phyloP scores from a whole-genome alignment of 2,329 filamentous ascomycete genomes.

The Arthrinium phaeospermum region DNA sequence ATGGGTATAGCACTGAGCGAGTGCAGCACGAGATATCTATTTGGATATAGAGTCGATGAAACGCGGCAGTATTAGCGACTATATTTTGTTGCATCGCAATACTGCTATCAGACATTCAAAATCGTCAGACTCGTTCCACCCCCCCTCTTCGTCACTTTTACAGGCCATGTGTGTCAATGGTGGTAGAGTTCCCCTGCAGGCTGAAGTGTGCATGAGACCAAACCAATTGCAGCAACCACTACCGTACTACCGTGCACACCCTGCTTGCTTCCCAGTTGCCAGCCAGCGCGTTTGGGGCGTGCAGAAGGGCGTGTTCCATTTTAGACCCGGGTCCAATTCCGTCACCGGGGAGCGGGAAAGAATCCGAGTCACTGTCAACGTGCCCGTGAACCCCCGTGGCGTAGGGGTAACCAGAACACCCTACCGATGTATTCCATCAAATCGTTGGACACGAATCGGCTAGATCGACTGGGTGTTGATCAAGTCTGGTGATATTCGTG shows the following conservation, averaged over 20 bases:
- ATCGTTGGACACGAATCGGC: neutral
- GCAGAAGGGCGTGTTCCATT: neutral
- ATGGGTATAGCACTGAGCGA: neutral
- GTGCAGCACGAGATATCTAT: neutral
- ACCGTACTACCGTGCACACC: neutral
- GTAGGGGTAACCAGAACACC: neutral
- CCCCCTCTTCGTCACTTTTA: neutral
- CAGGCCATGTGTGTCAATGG: neutral
- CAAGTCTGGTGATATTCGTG: neutral
- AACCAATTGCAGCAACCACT: neutral
- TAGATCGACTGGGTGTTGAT: neutral
- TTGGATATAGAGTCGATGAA: neutral
- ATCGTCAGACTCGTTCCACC: neutral
- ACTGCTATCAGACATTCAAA: neutral
- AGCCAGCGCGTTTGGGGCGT: constrained; percentile 13
- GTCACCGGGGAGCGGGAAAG: constrained; percentile 9
- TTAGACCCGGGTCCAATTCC: neutral
- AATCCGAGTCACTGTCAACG: neutral
- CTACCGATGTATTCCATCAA: neutral
- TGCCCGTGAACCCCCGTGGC: neutral
- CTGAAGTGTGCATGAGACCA: neutral
- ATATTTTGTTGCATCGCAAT: neutral
- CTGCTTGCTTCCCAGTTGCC: neutral
- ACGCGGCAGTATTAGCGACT: neutral
- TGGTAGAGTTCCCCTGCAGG: constrained; percentile 7